Percentiles rank a stretch among this genome's conserved stretches.
Conservation (phyloP, 202 grass and related monocot genomes). For the Panicum virgatum region DNA sequence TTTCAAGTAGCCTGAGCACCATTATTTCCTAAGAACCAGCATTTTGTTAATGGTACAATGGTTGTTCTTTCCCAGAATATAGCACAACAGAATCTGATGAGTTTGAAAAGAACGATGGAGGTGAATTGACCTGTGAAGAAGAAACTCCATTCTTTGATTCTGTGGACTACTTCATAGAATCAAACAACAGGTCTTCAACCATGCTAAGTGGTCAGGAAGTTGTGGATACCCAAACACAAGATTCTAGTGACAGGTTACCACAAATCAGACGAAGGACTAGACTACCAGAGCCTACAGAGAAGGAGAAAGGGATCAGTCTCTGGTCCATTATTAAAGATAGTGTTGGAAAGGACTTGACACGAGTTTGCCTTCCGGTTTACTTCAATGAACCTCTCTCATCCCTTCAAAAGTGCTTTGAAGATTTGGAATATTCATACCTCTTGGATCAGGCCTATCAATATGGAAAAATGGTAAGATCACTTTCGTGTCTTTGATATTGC, state of each 20-base stretch:
- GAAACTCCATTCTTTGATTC: constrained; percentile 66
- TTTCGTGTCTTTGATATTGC: constrained; percentile 21
- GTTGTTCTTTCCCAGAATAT: constrained; percentile 51
- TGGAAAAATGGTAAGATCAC: constrained; percentile 68
- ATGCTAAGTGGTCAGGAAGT: constrained; percentile 41
- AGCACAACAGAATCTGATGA: constrained; percentile 85
- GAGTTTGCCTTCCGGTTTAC: constrained; percentile 95
- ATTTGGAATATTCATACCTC: constrained; percentile 90
- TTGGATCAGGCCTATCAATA: constrained; percentile 83
- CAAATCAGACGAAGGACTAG: constrained; percentile 60
- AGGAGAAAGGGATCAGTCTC: constrained; percentile 84
- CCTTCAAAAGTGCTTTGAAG: constrained; percentile 97
- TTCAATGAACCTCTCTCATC: constrained; percentile 96
- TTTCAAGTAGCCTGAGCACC: constrained; percentile 14
- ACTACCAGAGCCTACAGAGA: constrained; percentile 77
- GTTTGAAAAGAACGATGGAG: constrained; percentile 61
- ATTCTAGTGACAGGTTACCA: constrained; percentile 33
- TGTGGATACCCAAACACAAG: constrained; percentile 45
- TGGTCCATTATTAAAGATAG: constrained; percentile 99
- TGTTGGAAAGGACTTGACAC: constrained; percentile 92
- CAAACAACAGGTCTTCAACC: constrained; percentile 38
- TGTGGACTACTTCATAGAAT: constrained; percentile 54
- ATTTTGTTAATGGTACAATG: constrained; percentile 31
- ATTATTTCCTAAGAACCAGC: constrained; percentile 25
- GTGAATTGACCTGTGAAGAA: constrained; percentile 65